phyloP scores from a whole-genome alignment of 2,329 filamentous ascomycete species.

The Fusarium duplospermum region DNA sequence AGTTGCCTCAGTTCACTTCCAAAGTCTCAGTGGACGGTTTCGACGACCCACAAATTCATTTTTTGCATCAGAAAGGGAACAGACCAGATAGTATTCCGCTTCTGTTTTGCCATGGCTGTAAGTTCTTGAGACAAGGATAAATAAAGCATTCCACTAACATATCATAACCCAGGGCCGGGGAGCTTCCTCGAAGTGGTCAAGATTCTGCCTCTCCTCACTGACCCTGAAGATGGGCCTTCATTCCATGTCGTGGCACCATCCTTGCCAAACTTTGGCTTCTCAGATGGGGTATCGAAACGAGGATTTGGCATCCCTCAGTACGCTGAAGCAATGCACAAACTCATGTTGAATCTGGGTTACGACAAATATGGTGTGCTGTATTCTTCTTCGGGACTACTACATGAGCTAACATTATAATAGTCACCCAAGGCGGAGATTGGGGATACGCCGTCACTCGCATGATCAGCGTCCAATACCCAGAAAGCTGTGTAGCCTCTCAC shows the following conservation, averaged over 20 bases:
- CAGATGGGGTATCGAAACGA: slow-evolving; percentile 43
- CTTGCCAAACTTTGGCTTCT: slow-evolving; percentile 64
- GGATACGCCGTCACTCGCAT: slow-evolving; percentile 73
- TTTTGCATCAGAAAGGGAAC: slow-evolving; percentile 67
- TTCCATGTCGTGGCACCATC: slow-evolving; percentile 71
- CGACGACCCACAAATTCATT: slow-evolving; percentile 70
- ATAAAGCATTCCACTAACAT: slow-evolving; percentile 39
- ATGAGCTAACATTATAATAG: slow-evolving; percentile 15
- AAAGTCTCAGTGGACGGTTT: slow-evolving; percentile 67
- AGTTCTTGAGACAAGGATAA: slow-evolving; percentile 9
- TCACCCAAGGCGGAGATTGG: slow-evolving; percentile 77
- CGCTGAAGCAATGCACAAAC: slow-evolving; percentile 70
- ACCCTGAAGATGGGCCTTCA: slow-evolving; percentile 49
- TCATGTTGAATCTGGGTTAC: slow-evolving; percentile 76
- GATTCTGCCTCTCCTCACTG: slow-evolving; percentile 63
- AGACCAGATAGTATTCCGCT: slow-evolving; percentile 69
- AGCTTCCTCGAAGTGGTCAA: slow-evolving; percentile 75
- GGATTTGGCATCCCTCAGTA: slow-evolving; percentile 51
- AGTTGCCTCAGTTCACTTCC: slow-evolving; percentile 68
- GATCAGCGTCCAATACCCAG: slow-evolving; percentile 69
- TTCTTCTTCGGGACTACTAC: too few species aligned
- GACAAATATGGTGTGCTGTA: slow-evolving; percentile 46
- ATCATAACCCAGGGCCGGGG: slow-evolving; percentile 68
- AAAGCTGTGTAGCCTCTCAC: slow-evolving; percentile 58
- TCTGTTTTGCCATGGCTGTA: slow-evolving; percentile 75